These are phyloP conservation scores for Coemansia reversa DNA, from an alignment of 192 early-diverging fungal genomes.

Conservation along the genomic window DNA sequence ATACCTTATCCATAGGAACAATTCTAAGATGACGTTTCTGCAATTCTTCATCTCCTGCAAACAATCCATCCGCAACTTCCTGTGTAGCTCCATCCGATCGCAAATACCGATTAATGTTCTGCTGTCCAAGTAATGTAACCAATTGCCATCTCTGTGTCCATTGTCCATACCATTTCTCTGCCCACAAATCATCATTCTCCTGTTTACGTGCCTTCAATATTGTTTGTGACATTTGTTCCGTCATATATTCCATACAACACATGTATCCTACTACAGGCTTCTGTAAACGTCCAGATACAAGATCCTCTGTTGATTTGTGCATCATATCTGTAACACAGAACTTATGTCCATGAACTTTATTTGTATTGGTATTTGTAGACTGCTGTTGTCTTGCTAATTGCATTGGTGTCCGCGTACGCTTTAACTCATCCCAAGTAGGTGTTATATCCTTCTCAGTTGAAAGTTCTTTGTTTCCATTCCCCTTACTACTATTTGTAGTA, in stretches of 20 bases:
- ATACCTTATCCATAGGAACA: constrained; percentile 16
- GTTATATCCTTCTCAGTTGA: background rate
- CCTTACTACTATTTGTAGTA: background rate
- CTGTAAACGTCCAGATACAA: background rate
- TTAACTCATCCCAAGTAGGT: constrained; percentile 26
- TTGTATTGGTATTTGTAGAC: background rate
- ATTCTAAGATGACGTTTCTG: background rate
- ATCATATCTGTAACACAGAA: background rate
- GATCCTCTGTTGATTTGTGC: background rate
- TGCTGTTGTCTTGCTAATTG: no score
- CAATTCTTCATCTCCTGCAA: background rate
- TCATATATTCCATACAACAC: constrained; percentile 17
- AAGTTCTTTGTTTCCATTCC: background rate
- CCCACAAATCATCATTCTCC: constrained; percentile 8
- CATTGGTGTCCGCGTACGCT: constrained; percentile 19
- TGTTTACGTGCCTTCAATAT: background rate
- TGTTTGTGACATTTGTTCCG: constrained; percentile 5
- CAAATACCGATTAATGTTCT: constrained; percentile 4
- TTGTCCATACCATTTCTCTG: constrained; percentile 19
- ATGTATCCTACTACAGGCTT: constrained; percentile 2
- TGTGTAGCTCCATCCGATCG: background rate
- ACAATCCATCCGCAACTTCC: background rate
- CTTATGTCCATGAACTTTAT: no score
- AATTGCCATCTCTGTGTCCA: constrained; percentile 18
- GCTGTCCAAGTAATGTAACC: constrained; percentile 10